A percentile compares a stretch with the other conserved stretches of the same genome.
Evolutionary conservation across 208 protist genomes (phyloP).

Genomic region (Crithidia fasciculata): DNA sequence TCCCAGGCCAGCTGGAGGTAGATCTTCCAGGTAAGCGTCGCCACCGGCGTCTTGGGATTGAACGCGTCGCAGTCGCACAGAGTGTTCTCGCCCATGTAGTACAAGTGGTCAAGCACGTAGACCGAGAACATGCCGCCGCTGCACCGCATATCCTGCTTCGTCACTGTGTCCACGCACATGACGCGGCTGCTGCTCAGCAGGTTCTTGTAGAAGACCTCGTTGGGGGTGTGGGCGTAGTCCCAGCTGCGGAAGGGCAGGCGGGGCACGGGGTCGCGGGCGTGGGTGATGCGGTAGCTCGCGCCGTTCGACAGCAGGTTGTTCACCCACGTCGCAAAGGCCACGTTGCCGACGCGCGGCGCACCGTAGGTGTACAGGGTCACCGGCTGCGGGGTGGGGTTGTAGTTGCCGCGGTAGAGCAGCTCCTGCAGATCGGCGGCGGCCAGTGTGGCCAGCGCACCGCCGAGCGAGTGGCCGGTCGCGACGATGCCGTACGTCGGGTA

Average conservation of each 20-base stretch:
- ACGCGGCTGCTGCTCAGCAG: conserved; percentile 9
- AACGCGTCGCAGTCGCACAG: conserved; percentile 6
- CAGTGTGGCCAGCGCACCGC: conserved; percentile 49
- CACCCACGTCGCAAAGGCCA: conserved; percentile 41
- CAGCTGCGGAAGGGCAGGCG: conserved; percentile 28
- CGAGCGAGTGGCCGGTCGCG: conserved; percentile 64
- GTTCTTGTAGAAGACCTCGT: conserved; percentile 48
- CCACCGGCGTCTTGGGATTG: not conserved
- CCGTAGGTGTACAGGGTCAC: conserved; percentile 58
- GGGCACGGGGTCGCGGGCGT: conserved; percentile 42
- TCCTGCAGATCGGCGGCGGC: conserved; percentile 38
- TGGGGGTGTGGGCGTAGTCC: conserved; percentile 36
- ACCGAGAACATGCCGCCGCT: conserved; percentile 22
- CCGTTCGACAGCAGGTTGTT: conserved; percentile 22
- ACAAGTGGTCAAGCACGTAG: conserved; percentile 34
- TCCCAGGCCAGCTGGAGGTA: conserved; percentile 10
- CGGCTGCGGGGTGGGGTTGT: not conserved
- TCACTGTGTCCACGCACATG: conserved; percentile 39
- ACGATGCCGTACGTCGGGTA: conserved; percentile 34
- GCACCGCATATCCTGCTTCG: conserved; percentile 28
- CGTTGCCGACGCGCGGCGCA: conserved; percentile 57
- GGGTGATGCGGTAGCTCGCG: conserved; percentile 40
- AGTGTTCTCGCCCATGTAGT: conserved; percentile 42
- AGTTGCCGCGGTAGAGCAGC: conserved; percentile 3
- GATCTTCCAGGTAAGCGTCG: not conserved